Evolutionary conservation across 306 rosid genomes (phyloP).

Genomic region (Quercus dentata): DNA sequence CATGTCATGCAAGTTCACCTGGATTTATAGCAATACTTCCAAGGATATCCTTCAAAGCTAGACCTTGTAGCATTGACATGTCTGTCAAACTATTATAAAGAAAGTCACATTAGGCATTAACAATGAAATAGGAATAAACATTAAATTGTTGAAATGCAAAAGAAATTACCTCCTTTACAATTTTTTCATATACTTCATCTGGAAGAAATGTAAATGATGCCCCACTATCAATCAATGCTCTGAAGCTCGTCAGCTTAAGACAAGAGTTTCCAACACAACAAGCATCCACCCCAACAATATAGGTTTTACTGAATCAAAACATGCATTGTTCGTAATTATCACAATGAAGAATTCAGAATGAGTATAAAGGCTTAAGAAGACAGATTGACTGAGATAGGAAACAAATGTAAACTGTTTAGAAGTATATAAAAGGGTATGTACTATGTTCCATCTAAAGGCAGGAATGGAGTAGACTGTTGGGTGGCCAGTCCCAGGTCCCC

Average conservation of each 20-base stretch:
- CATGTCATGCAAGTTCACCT: conserved; percentile 42
- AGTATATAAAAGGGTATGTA: conserved; percentile 28
- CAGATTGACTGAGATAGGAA: background rate
- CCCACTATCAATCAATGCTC: conserved; percentile 83
- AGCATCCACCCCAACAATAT: conserved; percentile 72
- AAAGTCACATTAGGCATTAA: conserved; percentile 28
- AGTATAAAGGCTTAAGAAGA: background rate
- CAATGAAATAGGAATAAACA: conserved; percentile 5
- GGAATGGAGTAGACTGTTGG: conserved; percentile 75
- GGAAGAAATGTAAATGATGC: conserved; percentile 92
- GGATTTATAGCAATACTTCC: conserved; percentile 82
- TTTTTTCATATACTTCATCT: conserved; percentile 53
- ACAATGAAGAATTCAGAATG: background rate
- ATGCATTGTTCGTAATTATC: conserved; percentile 25
- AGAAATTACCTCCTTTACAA: conserved; percentile 61
- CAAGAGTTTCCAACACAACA: conserved; percentile 67
- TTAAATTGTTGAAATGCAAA: conserved; percentile 3
- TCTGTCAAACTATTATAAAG: conserved; percentile 59
- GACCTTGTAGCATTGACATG: conserved; percentile 64
- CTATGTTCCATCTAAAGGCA: conserved; percentile 71
- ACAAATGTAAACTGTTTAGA: conserved; percentile 13
- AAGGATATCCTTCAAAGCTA: conserved; percentile 53
- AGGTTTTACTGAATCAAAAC: conserved; percentile 58
- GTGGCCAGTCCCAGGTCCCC: conserved; percentile 75
- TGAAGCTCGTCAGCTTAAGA: conserved; percentile 58